Percentiles rank a stretch among this genome's conserved stretches.
phyloP scores from a whole-genome alignment of 805 yeast genomes.

The Saturnispora sanitii region DNA sequence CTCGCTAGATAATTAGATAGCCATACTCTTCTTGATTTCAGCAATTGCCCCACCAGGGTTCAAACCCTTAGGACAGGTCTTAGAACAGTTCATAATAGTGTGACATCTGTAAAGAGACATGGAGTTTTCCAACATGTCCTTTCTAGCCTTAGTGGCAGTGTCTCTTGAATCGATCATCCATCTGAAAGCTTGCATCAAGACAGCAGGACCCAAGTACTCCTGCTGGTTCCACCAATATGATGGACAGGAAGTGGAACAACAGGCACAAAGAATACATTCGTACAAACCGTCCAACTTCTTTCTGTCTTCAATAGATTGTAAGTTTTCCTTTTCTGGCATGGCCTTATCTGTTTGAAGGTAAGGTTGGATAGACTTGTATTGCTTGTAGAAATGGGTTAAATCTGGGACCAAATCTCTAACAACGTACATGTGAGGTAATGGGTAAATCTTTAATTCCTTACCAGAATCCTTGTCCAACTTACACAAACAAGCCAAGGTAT shows the following conservation, averaged over 20 bases:
- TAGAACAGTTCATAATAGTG: slow-evolving; percentile 97
- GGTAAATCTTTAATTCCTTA: slow-evolving; percentile 81
- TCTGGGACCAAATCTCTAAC: slow-evolving; percentile 97
- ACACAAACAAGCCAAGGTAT: slow-evolving; percentile 95
- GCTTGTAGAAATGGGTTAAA: slow-evolving; percentile 94
- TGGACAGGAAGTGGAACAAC: slow-evolving; percentile 98
- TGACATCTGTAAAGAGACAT: slow-evolving; percentile 98
- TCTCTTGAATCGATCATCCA: slow-evolving; percentile 98
- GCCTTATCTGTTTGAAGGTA: slow-evolving; percentile 83
- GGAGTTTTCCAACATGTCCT: slow-evolving; percentile 85
- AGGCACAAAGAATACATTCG: slow-evolving; percentile 96
- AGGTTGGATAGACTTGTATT: slow-evolving; percentile 96
- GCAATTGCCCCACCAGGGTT: slow-evolving; percentile 98
- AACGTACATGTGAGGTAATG: slow-evolving; percentile 96
- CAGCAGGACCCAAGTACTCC: slow-evolving; percentile 98
- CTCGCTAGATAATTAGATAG: slow-evolving; percentile 39
- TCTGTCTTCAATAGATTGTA: slow-evolving; percentile 87
- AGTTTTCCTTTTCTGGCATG: slow-evolving; percentile 84
- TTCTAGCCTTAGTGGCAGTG: slow-evolving; percentile 73
- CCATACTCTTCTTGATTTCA: slow-evolving; percentile 88
- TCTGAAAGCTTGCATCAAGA: slow-evolving; percentile 97
- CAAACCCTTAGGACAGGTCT: slow-evolving; percentile 96
- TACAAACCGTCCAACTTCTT: slow-evolving; percentile 93
- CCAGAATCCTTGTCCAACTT: slow-evolving; percentile 73
- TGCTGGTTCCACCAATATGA: slow-evolving; percentile 99